Percentiles rank a stretch among this genome's conserved stretches.
These are phyloP conservation scores for Penstemon barbatus DNA, from an alignment of 257 asterid genomes.

Conservation along the genomic window DNA sequence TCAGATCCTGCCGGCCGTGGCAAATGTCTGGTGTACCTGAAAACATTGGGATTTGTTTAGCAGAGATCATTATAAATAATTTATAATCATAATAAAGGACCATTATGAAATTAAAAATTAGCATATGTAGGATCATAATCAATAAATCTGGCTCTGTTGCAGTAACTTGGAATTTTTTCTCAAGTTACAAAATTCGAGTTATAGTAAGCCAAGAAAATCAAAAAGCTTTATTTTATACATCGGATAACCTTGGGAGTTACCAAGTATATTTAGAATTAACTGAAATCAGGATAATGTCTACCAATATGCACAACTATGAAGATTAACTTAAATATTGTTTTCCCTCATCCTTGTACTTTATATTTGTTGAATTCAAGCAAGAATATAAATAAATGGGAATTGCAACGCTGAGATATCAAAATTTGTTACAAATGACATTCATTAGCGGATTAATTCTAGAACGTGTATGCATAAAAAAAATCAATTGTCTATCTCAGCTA, in stretches of 20 bases:
- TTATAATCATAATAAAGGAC: not conserved
- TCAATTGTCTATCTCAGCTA: conserved; percentile 10
- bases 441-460: conserved; percentile 19
- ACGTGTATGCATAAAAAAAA: not conserved
- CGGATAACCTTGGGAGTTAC: not conserved
- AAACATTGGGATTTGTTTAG: conserved; percentile 13
- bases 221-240: not conserved
- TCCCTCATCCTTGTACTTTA: not conserved
- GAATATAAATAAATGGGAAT: conserved; percentile 3
- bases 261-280: not conserved
- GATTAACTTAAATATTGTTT: not conserved
- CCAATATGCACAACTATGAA: conserved; percentile 5
- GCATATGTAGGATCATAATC: not conserved
- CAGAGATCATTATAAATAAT: conserved; percentile 1
- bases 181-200: not conserved
- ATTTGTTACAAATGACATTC: not conserved
- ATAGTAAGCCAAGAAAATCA: not conserved
- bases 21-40: conserved; percentile 86
- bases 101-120: not conserved
- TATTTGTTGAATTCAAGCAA: conserved; percentile 9
- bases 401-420: not conserved
- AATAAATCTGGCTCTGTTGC: not conserved
- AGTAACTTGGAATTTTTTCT: not conserved
- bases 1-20: conserved; percentile 84
- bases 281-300: not conserved